Base-by-base conservation (phyloP, 768 basidiomycete species). In the Boletus tomentosulus region DNA sequence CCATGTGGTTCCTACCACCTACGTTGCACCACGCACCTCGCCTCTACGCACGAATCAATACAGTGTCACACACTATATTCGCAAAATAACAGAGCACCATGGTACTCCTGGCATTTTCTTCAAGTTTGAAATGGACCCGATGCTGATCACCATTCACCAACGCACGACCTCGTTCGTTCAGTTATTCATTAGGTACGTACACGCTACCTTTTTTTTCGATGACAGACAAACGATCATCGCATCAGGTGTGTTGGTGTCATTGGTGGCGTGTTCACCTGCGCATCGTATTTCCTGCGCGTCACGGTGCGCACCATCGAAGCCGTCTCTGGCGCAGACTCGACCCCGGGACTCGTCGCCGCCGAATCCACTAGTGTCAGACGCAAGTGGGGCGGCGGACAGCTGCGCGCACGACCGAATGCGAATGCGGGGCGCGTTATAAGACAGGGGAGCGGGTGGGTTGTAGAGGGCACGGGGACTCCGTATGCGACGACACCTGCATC, bases 91-190 rank as follows among this genome's bases (percentile, higher is more conserved):
- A 19, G 88, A 91, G 65, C 83, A 89, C 58, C 73, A 76, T 15
- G 91, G 89, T 7, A 86, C 92, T 0, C 96, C 96, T 0, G 95
- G 91, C 15, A 96, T 98, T 66, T 98, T 96, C 78, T 97, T 98
- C 86, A 97, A 98, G 71, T 98, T 92, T 68, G 95, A 99, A 54
- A 73, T 98, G 35, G 96, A 99, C 66, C 93, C 95, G 1, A 80
- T 98, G 72, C 77, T 81, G 24, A 78, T 98, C 55, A 87, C 84
- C 0, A 84, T 98, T 50, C 82, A 89, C 62, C 94, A 98, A 71
- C 83, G 93, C 16, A 98, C 96, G 19, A 92, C 88, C 0, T 77
- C 82, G 1, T 73, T 99, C 48, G 63, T 86, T 3, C 88, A 95
- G 59, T 80, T 99, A 50, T 64, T 97, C 58, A 88, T 98, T 57